A percentile compares a stretch with the other conserved stretches of the same genome.
Conservation (phyloP, 1,284 basidiomycete species). For the Boletus sp. region DNA sequence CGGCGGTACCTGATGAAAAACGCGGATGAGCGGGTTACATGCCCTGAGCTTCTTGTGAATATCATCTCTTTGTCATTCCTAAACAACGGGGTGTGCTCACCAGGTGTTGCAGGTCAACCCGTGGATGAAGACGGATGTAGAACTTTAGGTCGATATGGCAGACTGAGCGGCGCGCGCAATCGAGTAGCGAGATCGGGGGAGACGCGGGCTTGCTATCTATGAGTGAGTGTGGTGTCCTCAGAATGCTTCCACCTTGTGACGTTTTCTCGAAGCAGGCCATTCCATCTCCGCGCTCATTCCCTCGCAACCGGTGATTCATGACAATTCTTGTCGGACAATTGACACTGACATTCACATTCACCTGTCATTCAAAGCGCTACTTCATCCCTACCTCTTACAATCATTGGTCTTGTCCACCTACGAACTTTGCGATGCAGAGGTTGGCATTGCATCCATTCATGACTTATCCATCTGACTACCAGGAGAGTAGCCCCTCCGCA, state of each 20-base stretch:
- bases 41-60: slow-evolving; percentile 75
- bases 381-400: neutral
- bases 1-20: slow-evolving; percentile 70
- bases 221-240: slow-evolving; percentile 22
- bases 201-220: slow-evolving; percentile 19
- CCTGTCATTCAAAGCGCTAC: neutral
- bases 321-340: neutral
- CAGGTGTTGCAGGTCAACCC: slow-evolving; percentile 53
- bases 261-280: slow-evolving; percentile 11
- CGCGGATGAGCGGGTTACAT: slow-evolving; percentile 77
- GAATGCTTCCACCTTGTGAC: slow-evolving; percentile 13
- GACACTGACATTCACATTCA: neutral
- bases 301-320: slow-evolving; percentile 24
- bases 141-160: slow-evolving; percentile 73
- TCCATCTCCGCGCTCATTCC: slow-evolving; percentile 24
- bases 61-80: too few species aligned
- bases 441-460: neutral
- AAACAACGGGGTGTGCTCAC: slow-evolving; percentile 17
- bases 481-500: neutral
- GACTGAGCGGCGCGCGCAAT: slow-evolving; percentile 74
- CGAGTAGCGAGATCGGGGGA: slow-evolving; percentile 38
- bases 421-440: neutral
- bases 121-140: slow-evolving; percentile 56
- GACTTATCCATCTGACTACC: slow-evolving; percentile 1
- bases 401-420: neutral